These are phyloP conservation scores for Paraleonurus japonicus DNA, from an alignment of 257 asterid species.

Conservation along the genomic window DNA sequence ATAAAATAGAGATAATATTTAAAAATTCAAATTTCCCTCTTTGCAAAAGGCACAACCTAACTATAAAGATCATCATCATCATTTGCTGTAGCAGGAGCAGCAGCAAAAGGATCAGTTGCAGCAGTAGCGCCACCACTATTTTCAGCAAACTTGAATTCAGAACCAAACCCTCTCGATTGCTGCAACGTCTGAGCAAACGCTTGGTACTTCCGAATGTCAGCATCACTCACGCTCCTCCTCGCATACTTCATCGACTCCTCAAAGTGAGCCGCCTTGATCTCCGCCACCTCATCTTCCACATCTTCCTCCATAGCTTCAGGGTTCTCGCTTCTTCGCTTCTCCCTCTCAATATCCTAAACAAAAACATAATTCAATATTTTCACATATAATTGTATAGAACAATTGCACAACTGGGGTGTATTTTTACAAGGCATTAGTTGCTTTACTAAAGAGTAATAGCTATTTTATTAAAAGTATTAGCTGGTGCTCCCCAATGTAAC, in stretches of 20 bases:
- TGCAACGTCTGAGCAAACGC: slow-evolving; percentile 81
- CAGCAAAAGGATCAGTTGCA: slow-evolving; percentile 58
- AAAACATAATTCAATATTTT: not conserved
- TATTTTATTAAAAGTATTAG: too few species aligned
- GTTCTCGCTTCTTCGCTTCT: slow-evolving; percentile 60
- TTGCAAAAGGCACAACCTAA: slow-evolving; percentile 13
- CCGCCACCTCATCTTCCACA: slow-evolving; percentile 63
- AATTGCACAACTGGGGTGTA: too few species aligned
- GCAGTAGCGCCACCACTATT: slow-evolving; percentile 27
- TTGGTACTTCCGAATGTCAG: slow-evolving; percentile 78
- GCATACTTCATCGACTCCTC: slow-evolving; percentile 92
- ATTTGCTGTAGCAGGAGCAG: slow-evolving; percentile 35
- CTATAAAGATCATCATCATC: slow-evolving; percentile 54
- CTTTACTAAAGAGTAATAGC: too few species aligned
- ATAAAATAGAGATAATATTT: not conserved
- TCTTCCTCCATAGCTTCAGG: slow-evolving; percentile 89
- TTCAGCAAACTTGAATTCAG: slow-evolving; percentile 66
- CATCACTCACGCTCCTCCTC: slow-evolving; percentile 78
- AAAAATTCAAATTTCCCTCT: not conserved
- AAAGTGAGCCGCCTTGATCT: slow-evolving; percentile 71
- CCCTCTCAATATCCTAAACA: slow-evolving; percentile 73
- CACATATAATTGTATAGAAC: too few species aligned
- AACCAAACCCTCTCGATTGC: slow-evolving; percentile 81
- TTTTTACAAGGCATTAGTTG: too few species aligned
- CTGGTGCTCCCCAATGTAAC: too few species aligned